Base-by-base conservation (phyloP, 805 yeast genomes). In the Candida glaebosa region DNA sequence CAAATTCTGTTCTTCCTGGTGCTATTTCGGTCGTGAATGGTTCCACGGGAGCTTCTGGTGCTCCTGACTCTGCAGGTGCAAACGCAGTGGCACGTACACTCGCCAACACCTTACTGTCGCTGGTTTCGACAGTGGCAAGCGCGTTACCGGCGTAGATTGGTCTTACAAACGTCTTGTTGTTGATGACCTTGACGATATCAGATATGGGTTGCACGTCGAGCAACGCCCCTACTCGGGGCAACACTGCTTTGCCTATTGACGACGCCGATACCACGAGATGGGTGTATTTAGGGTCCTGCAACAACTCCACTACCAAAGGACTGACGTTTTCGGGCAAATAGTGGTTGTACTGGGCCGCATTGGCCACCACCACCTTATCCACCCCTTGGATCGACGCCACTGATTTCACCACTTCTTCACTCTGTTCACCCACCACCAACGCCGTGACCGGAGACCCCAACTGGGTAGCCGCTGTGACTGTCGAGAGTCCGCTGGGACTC, bases 101-200 rank as follows among this genome's bases (percentile, higher is more conserved):
- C 9, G 86, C 67, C 45, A 91, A 66, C 39, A 86, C 74, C 47
- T 78, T 69, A 3, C 71, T 60, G 55, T 91, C 96, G 18, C 60
- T 70, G 18, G 87, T 71, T 60, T 81, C 78, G 38, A 93, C 87
- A 2, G 96, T 89, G 31, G 87, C 78, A 44, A 87, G 69, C 4
- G 95, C 95, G 64, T 93, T 93, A 37, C 99, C 99, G 16, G 99
- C 98, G 60, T 87, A 93, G 30, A 91, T 88, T 35, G 98, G 97
- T 62, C 98, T 83, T 30, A 84, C 81, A 63, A 91, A 93, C 5
- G 93, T 84, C 46, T 75, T 78, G 14, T 78, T 72, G 39, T 79
- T 69, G 49, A 76, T 77, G 31, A 91, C 82, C 54, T 78, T 76
- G 51, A 76, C 78, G 43, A 93, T 75, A 58, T 91, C 98, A 19